Evolutionary conservation across 164 flowering plant genomes (phyloP).

Genomic region (Kingdonia uniflora): DNA sequence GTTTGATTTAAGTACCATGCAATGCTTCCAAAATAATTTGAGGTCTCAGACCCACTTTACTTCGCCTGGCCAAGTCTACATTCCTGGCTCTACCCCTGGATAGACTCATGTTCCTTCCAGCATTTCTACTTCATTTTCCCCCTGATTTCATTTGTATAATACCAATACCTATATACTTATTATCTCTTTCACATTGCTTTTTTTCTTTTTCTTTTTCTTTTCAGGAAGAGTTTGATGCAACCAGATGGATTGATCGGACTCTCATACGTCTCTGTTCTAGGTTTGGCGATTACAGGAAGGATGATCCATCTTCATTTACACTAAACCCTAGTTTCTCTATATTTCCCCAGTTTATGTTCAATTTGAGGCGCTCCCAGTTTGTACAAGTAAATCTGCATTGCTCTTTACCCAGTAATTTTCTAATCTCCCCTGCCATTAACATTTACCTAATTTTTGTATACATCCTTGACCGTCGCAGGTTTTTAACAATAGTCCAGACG

Average conservation of each 20-base stretch:
- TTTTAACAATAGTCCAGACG: conserved; percentile 97
- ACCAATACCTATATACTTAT: not conserved
- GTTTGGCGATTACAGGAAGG: conserved; percentile 95
- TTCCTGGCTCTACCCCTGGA: too few relatives aligned
- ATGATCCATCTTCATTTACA: conserved; percentile 84
- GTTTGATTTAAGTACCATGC: too few relatives aligned
- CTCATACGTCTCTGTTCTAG: conserved; percentile 90
- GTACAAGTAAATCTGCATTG: conserved; percentile 60
- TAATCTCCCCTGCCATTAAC: not conserved
- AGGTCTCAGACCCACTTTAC: too few relatives aligned
- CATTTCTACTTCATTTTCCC: not conserved
- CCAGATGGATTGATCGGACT: conserved; percentile 87
- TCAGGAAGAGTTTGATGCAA: conserved; percentile 95
- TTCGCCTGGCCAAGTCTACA: too few relatives aligned
- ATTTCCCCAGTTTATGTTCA: conserved; percentile 94
- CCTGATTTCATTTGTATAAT: not conserved
- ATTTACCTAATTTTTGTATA: not conserved
- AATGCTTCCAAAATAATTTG: too few relatives aligned
- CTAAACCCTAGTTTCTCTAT: conserved; percentile 78
- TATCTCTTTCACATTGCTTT: conserved; percentile 5
- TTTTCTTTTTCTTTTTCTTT: conserved; percentile 5
- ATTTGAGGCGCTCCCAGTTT: conserved; percentile 93
- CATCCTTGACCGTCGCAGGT: conserved; percentile 38
- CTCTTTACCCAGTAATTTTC: too few relatives aligned
- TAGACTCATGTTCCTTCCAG: too few relatives aligned